These are phyloP conservation scores for Solanum peruvianum DNA, from an alignment of 257 asterid genomes.

Conservation along the genomic window DNA sequence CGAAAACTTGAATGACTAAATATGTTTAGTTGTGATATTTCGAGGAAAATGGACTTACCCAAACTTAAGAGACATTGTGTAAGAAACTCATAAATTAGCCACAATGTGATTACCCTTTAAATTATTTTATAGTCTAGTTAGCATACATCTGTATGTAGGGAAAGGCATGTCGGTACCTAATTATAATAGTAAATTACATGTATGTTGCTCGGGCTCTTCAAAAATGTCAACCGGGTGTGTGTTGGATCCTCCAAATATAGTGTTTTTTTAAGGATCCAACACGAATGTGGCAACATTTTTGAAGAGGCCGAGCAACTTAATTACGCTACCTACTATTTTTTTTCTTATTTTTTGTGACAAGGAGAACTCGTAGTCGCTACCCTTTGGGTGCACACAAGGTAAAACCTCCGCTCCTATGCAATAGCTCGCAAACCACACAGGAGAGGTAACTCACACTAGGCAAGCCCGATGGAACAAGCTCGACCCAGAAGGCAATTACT, in stretches of 20 bases:
- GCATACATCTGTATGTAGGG: neutral
- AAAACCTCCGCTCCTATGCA: neutral
- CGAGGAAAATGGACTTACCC: neutral
- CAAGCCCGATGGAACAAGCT: neutral
- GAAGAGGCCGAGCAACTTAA: neutral
- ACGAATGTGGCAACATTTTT: neutral
- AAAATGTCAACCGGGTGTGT: neutral
- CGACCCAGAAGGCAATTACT: neutral
- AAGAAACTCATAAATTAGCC: neutral
- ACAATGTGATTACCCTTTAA: neutral
- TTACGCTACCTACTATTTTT: neutral
- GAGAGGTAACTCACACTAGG: neutral
- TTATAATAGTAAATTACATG: neutral
- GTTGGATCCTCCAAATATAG: neutral
- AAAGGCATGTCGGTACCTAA: neutral
- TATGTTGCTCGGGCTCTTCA: neutral
- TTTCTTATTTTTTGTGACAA: neutral
- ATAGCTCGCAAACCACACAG: neutral
- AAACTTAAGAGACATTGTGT: neutral
- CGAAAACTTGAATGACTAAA: neutral
- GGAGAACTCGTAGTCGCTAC: neutral
- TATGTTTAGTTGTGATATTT: neutral
- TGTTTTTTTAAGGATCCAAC: neutral
- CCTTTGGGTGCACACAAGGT: neutral
- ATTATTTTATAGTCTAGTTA: neutral